Evolutionary conservation across 2,329 filamentous ascomycete genomes (phyloP).

Genomic region (Blastomyces emzantsi): DNA sequence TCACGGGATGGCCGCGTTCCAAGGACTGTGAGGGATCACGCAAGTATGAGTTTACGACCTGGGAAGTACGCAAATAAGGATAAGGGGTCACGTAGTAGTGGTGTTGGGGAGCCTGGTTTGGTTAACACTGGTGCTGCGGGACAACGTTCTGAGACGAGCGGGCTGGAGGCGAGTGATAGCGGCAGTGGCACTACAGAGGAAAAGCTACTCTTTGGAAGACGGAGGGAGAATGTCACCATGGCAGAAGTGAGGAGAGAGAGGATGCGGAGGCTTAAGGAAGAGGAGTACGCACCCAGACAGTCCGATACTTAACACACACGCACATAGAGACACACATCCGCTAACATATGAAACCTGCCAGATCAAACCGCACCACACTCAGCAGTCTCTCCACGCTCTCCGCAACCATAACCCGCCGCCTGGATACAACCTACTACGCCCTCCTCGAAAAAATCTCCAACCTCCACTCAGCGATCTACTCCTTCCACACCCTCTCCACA

Average conservation of each 20-base stretch:
- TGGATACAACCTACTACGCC: slow-evolving; percentile 43
- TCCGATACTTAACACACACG: neutral
- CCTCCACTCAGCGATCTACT: slow-evolving; percentile 34
- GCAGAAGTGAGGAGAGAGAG: slow-evolving; percentile 30
- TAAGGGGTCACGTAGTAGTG: slow-evolving; percentile 21
- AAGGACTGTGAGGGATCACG: slow-evolving; percentile 9
- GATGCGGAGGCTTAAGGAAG: slow-evolving; percentile 66
- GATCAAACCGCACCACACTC: slow-evolving; percentile 25
- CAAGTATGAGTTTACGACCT: slow-evolving; percentile 26
- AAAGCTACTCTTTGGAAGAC: slow-evolving; percentile 11
- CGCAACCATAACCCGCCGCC: slow-evolving; percentile 37
- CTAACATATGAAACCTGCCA: slow-evolving; percentile 8
- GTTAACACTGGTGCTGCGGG: slow-evolving; percentile 9
- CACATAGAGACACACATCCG: neutral
- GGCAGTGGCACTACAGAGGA: slow-evolving; percentile 23
- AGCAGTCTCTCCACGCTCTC: slow-evolving; percentile 30
- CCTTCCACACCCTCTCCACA: slow-evolving; percentile 34
- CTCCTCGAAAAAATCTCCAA: slow-evolving; percentile 37
- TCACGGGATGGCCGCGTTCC: neutral
- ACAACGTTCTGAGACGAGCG: slow-evolving; percentile 17
- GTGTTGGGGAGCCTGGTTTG: slow-evolving; percentile 11
- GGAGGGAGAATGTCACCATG: slow-evolving; percentile 26
- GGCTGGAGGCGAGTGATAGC: slow-evolving; percentile 5
- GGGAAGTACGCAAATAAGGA: slow-evolving; percentile 21
- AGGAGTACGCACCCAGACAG: slow-evolving; percentile 52